phyloP scores from a whole-genome alignment of 2,329 filamentous ascomycete species.

The Fusarium sp. region DNA sequence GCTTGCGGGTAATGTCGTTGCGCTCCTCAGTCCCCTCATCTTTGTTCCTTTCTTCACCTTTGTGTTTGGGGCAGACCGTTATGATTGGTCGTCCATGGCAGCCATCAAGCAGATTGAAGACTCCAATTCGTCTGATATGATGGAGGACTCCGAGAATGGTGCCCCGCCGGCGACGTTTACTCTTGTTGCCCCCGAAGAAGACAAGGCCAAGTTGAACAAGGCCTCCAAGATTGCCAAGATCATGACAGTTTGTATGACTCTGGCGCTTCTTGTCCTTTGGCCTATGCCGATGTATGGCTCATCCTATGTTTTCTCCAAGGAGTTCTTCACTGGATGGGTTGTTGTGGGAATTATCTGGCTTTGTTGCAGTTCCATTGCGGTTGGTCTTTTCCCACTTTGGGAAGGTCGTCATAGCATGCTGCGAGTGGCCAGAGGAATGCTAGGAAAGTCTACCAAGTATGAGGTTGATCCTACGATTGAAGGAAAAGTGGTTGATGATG shows the following conservation, averaged over 20 bases:
- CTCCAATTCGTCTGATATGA: constrained; percentile 43
- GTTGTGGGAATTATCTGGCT: constrained; percentile 79
- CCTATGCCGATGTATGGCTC: constrained; percentile 92
- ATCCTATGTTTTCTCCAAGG: constrained; percentile 71
- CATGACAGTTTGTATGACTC: constrained; percentile 59
- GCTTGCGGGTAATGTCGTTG: constrained; percentile 87
- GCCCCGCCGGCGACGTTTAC: constrained; percentile 9
- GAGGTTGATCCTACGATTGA: background rate
- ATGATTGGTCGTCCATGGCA: constrained; percentile 89
- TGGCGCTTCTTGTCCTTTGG: constrained; percentile 84
- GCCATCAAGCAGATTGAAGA: constrained; percentile 84
- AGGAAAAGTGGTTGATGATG: background rate
- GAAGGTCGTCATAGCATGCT: constrained; percentile 69
- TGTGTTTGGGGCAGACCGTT: constrained; percentile 70
- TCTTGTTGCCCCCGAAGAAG: constrained; percentile 47
- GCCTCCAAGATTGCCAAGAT: constrained; percentile 61
- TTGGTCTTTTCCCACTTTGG: constrained; percentile 84
- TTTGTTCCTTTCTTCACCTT: constrained; percentile 83
- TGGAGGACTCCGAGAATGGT: background rate
- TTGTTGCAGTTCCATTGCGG: constrained; percentile 75
- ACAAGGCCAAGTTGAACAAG: constrained; percentile 63
- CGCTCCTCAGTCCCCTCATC: constrained; percentile 80
- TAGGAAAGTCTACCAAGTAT: constrained; percentile 14
- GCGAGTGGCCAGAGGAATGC: constrained; percentile 31
- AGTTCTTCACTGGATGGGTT: constrained; percentile 81